phyloP scores from a whole-genome alignment of 345 rosid species.

The Dovyalis caffra region DNA sequence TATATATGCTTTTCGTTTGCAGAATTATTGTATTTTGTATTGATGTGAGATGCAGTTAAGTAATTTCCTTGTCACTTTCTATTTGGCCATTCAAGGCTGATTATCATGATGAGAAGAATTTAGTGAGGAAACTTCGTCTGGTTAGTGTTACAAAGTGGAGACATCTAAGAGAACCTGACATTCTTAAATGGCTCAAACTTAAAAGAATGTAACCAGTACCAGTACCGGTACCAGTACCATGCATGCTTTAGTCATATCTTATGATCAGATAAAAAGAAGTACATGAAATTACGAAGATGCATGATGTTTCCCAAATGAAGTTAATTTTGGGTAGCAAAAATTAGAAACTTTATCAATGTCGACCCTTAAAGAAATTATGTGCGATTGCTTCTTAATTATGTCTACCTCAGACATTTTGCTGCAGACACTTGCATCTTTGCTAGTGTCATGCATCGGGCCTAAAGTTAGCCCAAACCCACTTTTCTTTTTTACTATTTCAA shows the following conservation, averaged over 20 bases:
- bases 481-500: too few relatives aligned
- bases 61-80: background rate
- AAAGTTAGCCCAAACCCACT: background rate
- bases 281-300: background rate
- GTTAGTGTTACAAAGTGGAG: background rate
- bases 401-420: background rate
- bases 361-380: background rate
- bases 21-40: background rate
- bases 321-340: background rate
- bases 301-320: background rate
- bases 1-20: background rate
- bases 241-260: background rate
- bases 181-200: background rate
- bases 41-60: background rate
- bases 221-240: too few relatives aligned
- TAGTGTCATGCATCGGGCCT: background rate
- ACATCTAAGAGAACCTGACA: background rate
- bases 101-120: too few relatives aligned
- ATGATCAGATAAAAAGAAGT: background rate
- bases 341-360: background rate
- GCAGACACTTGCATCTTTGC: background rate
- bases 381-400: background rate
- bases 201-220: background rate
- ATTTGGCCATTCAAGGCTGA: background rate
- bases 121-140: background rate